Conservation (phyloP, 768 basidiomycete genomes). For the Mycena galericulata region DNA sequence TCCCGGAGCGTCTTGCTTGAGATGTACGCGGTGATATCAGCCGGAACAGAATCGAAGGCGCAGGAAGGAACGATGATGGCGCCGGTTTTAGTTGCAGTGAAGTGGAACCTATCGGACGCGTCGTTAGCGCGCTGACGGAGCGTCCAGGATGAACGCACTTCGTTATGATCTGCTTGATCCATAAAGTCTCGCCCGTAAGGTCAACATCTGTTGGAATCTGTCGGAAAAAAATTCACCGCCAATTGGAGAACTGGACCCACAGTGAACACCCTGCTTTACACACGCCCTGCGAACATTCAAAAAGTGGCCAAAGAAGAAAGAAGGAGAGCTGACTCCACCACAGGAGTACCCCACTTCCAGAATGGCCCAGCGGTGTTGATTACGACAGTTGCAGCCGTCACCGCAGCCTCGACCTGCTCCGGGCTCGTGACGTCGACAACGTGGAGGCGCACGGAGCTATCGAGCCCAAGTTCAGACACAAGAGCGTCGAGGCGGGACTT, state of each 20-base stretch:
- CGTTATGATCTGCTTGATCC: constrained; percentile 71
- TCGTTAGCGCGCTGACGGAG: constrained; percentile 22
- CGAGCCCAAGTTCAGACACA: constrained; percentile 58
- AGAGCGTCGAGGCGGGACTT: constrained; percentile 67
- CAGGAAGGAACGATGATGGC: constrained; percentile 85
- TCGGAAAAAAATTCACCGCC: neutral
- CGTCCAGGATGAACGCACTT: constrained; percentile 55
- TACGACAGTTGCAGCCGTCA: constrained; percentile 72
- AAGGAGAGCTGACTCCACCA: constrained; percentile 65
- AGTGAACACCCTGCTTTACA: constrained; percentile 79
- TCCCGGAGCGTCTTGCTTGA: constrained; percentile 77
- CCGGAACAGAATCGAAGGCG: constrained; percentile 83
- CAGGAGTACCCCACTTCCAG: constrained; percentile 71
- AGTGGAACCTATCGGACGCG: constrained; percentile 67
- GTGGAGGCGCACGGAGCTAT: constrained; percentile 56
- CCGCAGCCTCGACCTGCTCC: constrained; percentile 65
- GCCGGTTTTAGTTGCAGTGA: constrained; percentile 73
- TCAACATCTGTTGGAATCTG: constrained; percentile 66
- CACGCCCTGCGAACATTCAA: constrained; percentile 64
- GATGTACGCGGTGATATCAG: constrained; percentile 76
- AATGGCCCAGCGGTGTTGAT: constrained; percentile 86
- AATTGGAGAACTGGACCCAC: neutral
- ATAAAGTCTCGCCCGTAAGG: constrained; percentile 78
- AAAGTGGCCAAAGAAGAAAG: neutral
- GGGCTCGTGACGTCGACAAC: constrained; percentile 70